Evolutionary conservation across 768 basidiomycete species (phyloP).

Genomic region (Hygrophorus pudorinus): DNA sequence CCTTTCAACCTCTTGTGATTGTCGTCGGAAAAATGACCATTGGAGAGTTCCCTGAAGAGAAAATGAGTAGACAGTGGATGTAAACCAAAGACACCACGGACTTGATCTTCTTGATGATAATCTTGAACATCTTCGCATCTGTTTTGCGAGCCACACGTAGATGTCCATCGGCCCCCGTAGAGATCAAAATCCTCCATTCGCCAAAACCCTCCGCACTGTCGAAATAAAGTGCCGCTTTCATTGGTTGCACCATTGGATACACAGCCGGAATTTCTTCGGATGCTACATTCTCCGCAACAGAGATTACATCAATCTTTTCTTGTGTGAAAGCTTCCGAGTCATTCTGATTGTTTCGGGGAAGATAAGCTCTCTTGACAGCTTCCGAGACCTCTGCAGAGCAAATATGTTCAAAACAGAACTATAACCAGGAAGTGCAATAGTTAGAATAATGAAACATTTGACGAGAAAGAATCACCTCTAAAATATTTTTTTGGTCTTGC

Average conservation of each 20-base stretch:
- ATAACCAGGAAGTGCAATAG: background rate
- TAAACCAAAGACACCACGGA: slow-evolving; percentile 16
- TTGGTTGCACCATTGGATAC: slow-evolving; percentile 41
- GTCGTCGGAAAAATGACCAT: slow-evolving; percentile 57
- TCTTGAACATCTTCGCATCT: slow-evolving; percentile 36
- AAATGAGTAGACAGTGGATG: background rate
- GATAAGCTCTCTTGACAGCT: background rate
- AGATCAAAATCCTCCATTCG: slow-evolving; percentile 51
- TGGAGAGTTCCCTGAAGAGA: slow-evolving; percentile 50
- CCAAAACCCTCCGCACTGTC: slow-evolving; percentile 53
- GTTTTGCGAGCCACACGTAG: slow-evolving; percentile 37
- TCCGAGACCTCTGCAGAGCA: background rate
- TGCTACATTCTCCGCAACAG: background rate
- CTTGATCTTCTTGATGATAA: slow-evolving; percentile 64
- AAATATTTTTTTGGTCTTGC: slow-evolving; percentile 14
- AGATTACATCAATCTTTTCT: background rate
- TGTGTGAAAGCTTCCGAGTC: background rate
- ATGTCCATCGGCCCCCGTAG: slow-evolving; percentile 37
- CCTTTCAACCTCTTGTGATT: slow-evolving; percentile 55
- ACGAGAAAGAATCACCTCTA: slow-evolving; percentile 18
- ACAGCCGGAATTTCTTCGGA: slow-evolving; percentile 14
- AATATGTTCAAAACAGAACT: slow-evolving; percentile 6
- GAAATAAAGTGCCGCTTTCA: slow-evolving; percentile 53
- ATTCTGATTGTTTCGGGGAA: background rate
- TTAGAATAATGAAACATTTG: background rate